These are phyloP conservation scores for Mycena sp. DNA, from an alignment of 1,284 basidiomycete genomes.

Conservation along the genomic window DNA sequence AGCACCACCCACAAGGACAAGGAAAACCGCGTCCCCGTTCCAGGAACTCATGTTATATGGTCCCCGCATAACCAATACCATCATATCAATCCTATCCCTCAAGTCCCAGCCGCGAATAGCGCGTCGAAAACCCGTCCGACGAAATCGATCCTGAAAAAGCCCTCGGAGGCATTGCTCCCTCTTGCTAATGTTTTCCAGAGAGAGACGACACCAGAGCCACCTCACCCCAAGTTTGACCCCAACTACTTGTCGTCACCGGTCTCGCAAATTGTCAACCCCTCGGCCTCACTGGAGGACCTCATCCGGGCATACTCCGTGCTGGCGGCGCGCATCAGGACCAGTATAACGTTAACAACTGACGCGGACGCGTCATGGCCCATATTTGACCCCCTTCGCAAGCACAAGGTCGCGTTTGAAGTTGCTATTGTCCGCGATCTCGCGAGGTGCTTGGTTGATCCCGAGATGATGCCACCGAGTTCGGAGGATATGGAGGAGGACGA, in stretches of 20 bases:
- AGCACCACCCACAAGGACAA: slow-evolving; percentile 66
- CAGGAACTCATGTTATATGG: slow-evolving; percentile 63
- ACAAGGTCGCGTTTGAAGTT: slow-evolving; percentile 57
- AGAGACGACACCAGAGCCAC: slow-evolving; percentile 76
- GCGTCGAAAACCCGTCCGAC: slow-evolving; percentile 51
- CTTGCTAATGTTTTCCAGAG: slow-evolving; percentile 57
- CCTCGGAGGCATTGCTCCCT: slow-evolving; percentile 42
- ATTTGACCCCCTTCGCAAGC: slow-evolving; percentile 71
- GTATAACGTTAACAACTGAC: slow-evolving; percentile 58
- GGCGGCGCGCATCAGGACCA: slow-evolving; percentile 65
- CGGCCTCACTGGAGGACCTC: slow-evolving; percentile 60
- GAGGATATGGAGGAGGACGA: slow-evolving; percentile 41
- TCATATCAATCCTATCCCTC: slow-evolving; percentile 50
- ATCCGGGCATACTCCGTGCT: slow-evolving; percentile 79
- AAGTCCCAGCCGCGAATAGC: slow-evolving; percentile 45
- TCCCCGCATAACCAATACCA: slow-evolving; percentile 65
- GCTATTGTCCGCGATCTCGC: slow-evolving; percentile 71
- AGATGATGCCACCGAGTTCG: slow-evolving; percentile 37
- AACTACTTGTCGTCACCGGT: slow-evolving; percentile 71
- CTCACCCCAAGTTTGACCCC: slow-evolving; percentile 68
- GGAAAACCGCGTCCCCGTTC: slow-evolving; percentile 50
- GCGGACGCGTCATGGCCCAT: slow-evolving; percentile 71
- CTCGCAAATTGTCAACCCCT: slow-evolving; percentile 59
- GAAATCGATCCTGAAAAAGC: slow-evolving; percentile 74
- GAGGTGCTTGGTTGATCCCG: slow-evolving; percentile 68